Percentiles rank a stretch among this genome's conserved stretches.
phyloP scores from a whole-genome alignment of 164 flowering plant genomes.

The Paratinospora sagittata region DNA sequence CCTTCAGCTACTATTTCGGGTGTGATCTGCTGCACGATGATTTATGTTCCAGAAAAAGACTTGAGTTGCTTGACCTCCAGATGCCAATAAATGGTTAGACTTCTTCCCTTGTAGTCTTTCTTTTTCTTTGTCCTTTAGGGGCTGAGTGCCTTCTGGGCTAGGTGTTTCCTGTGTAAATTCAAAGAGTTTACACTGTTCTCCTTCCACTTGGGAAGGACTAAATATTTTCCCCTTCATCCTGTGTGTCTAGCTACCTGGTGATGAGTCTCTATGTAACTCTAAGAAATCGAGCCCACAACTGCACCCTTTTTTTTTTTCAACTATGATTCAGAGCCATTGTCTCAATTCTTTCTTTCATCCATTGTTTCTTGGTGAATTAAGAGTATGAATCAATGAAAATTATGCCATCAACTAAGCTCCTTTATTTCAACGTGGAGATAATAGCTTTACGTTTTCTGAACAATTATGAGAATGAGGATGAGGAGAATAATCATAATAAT shows the following conservation, averaged over 20 bases:
- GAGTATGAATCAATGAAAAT: too few species aligned
- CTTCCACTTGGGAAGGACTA: too few species aligned
- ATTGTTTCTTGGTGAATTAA: background rate
- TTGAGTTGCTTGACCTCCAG: background rate
- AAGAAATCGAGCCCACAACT: background rate
- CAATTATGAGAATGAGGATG: too few species aligned
- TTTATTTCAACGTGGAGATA: too few species aligned
- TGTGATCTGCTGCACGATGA: conserved; percentile 3
- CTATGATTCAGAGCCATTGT: background rate
- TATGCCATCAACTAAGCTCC: too few species aligned
- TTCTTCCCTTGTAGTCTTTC: too few species aligned
- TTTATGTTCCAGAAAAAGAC: background rate
- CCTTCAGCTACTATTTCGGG: conserved; percentile 6
- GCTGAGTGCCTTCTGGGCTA: background rate
- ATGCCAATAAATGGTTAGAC: background rate
- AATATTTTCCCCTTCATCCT: background rate
- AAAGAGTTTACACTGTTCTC: too few species aligned
- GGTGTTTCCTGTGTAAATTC: background rate
- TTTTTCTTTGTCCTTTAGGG: background rate
- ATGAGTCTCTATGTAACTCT: too few species aligned
- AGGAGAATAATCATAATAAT: too few species aligned
- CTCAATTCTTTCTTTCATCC: background rate
- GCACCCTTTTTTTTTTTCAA: background rate
- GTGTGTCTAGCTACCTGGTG: background rate
- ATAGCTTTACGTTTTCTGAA: too few species aligned